phyloP scores from a whole-genome alignment of 768 basidiomycete genomes.

The Agaricus bisporus region DNA sequence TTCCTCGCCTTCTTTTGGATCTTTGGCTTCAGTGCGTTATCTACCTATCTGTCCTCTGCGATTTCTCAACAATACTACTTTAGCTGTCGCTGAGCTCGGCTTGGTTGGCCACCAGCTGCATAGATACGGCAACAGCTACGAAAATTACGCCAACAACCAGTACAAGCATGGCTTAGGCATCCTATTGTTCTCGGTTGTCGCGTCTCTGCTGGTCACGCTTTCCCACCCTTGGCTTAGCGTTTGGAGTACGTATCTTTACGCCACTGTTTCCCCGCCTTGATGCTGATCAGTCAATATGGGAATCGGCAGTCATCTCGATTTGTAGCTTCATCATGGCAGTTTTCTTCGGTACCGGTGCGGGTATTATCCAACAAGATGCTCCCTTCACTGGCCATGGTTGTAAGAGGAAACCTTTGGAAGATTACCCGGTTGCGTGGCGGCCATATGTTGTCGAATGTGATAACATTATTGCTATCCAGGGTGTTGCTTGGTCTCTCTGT shows the following conservation, averaged over 20 bases:
- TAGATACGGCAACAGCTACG: conserved; percentile 19
- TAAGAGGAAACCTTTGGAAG: conserved; percentile 8
- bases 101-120: conserved; percentile 26
- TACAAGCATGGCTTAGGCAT: conserved; percentile 26
- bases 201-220: conserved; percentile 20
- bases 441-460: conserved; percentile 20
- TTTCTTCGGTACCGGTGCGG: conserved; percentile 28
- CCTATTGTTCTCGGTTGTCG: conserved; percentile 20
- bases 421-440: conserved; percentile 20
- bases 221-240: conserved; percentile 20
- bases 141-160: conserved; percentile 21
- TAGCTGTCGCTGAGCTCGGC: conserved; percentile 23
- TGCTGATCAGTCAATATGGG: not conserved
- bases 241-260: conserved; percentile 16
- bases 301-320: conserved; percentile 20
- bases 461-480: conserved; percentile 22
- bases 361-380: conserved; percentile 20
- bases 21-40: conserved; percentile 21
- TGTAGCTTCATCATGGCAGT: conserved; percentile 22
- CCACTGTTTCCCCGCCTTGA: not conserved
- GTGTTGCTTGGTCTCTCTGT: conserved; percentile 25
- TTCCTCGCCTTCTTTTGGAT: conserved; percentile 19
- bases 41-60: not conserved
- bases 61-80: not conserved
- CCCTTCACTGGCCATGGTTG: conserved; percentile 23